Evolutionary conservation across 2,329 filamentous ascomycete species (phyloP).

Genomic region (Ceratocystis eucalypticola): DNA sequence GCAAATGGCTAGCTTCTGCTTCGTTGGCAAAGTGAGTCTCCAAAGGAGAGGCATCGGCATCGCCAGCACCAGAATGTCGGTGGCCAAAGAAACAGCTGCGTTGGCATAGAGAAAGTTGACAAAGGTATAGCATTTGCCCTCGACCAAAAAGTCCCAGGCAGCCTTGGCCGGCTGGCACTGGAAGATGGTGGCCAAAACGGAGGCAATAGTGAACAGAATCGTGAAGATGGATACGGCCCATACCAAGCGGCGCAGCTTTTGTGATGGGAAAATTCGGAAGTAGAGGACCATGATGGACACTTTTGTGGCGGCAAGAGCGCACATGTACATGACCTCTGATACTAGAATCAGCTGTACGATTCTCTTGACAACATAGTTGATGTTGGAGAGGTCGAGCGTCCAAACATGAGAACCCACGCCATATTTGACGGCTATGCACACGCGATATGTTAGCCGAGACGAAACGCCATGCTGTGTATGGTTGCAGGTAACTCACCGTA

Average conservation of each 20-base stretch:
- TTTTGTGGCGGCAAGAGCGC: conserved; percentile 26
- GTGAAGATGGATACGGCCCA: conserved; percentile 23
- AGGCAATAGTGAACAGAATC: conserved; percentile 21
- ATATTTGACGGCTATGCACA: conserved; percentile 11
- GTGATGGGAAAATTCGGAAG: conserved; percentile 25
- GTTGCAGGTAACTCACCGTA: conserved; percentile 5
- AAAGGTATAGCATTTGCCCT: conserved; percentile 23
- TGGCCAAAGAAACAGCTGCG: conserved; percentile 24
- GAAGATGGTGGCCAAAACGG: conserved; percentile 24
- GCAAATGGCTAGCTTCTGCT: conserved; percentile 24
- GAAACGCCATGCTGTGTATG: too few relatives aligned
- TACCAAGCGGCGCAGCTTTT: conserved; percentile 23
- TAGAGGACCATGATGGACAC: conserved; percentile 27
- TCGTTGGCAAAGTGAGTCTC: conserved; percentile 23
- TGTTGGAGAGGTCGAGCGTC: conserved; percentile 3
- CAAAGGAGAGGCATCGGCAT: conserved; percentile 25
- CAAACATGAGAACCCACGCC: conserved; percentile 17
- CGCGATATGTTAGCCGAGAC: conserved; percentile 5
- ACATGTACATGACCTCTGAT: conserved; percentile 25
- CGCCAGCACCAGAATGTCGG: conserved; percentile 25
- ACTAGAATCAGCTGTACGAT: conserved; percentile 23
- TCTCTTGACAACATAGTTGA: conserved; percentile 10
- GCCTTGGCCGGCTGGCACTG: conserved; percentile 23
- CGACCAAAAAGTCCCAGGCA: conserved; percentile 24
- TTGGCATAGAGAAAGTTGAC: conserved; percentile 24